phyloP scores from a whole-genome alignment of 202 grass and related monocot species.

The Musa balbisiana region DNA sequence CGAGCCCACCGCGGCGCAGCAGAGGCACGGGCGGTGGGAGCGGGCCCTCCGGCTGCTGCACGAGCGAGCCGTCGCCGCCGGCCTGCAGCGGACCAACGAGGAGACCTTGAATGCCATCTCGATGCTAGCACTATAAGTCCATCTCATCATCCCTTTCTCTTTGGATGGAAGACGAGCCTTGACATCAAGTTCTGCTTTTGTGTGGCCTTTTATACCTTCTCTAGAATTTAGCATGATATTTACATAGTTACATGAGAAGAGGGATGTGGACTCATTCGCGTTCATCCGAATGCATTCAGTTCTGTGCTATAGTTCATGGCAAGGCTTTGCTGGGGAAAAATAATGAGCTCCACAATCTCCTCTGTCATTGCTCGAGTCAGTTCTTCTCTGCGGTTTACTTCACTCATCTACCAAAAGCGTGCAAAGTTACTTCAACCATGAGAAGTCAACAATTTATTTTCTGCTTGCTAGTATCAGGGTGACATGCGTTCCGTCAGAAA shows the following conservation, averaged over 20 bases:
- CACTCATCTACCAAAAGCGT: neutral
- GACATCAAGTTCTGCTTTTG: neutral
- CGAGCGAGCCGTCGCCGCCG: neutral
- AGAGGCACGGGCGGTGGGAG: neutral
- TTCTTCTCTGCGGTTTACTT: neutral
- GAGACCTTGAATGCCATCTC: slow-evolving; percentile 4
- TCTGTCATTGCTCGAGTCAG: neutral
- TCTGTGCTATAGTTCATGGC: neutral
- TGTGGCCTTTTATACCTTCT: neutral
- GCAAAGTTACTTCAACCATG: neutral
- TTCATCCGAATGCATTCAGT: too few relatives aligned
- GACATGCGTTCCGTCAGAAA: neutral
- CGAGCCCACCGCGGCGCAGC: neutral
- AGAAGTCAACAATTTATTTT: neutral
- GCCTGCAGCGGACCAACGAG: neutral
- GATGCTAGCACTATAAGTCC: neutral
- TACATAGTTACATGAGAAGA: neutral
- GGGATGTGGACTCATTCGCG: too few relatives aligned
- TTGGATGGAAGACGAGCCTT: neutral
- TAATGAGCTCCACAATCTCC: neutral
- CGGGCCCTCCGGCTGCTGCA: neutral
- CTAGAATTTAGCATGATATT: neutral
- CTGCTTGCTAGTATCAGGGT: neutral
- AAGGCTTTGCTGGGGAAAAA: neutral
- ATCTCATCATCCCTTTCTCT: neutral